phyloP scores from a whole-genome alignment of 129 eudicot genomes.

The Lonicera japonica region DNA sequence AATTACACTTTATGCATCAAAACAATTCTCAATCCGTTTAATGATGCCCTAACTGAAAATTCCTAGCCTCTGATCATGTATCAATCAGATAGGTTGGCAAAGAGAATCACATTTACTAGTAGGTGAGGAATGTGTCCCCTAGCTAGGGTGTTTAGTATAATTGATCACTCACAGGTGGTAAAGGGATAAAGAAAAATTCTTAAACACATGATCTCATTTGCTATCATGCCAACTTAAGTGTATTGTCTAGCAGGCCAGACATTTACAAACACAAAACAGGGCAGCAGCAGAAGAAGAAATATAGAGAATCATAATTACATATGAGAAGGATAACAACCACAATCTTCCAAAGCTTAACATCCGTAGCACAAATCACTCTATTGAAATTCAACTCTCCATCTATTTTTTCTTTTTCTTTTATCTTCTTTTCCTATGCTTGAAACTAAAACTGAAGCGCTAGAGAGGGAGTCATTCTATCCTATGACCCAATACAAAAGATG shows the following conservation, averaged over 20 bases:
- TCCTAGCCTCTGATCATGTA: no score
- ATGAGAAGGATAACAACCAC: conserved; percentile 7
- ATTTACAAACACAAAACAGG: conserved; percentile 15
- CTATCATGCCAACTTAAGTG: conserved; percentile 1
- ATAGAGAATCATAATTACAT: conserved; percentile 31
- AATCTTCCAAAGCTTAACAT: background rate
- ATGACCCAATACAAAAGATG: background rate
- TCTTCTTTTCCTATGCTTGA: background rate
- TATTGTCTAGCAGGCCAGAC: conserved; percentile 8
- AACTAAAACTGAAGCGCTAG: background rate
- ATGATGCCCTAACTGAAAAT: no score
- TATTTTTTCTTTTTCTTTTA: background rate
- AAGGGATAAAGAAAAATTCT: background rate
- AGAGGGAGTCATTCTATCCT: background rate
- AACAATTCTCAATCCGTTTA: no score
- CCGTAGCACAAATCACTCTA: background rate
- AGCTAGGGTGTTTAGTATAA: background rate
- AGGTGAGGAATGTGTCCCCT: background rate
- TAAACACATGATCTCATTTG: conserved; percentile 6
- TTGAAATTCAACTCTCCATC: background rate
- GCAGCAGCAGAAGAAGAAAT: conserved; percentile 6
- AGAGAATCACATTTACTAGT: background rate
- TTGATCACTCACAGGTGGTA: background rate
- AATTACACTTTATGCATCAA: no score
- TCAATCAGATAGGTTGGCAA: no score